Evolutionary conservation across 1,284 basidiomycete species (phyloP), one percentile per base, ranked within the genome.

Genomic region (Calocybe gambosa): DNA sequence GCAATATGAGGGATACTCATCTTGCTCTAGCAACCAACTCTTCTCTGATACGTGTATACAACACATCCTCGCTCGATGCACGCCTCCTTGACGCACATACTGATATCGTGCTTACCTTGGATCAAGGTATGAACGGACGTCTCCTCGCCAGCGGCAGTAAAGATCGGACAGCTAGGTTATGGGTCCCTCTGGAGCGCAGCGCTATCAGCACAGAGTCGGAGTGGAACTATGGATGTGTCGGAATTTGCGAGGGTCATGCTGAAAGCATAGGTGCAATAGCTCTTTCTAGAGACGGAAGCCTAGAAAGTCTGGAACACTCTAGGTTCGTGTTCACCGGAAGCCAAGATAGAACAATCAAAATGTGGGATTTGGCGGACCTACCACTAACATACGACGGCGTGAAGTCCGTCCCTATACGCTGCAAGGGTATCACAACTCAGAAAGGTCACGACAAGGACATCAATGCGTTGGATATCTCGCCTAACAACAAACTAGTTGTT

Each of bases 371-470:
- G 12, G 73, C 80, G 0, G 59, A 58, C 19, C 65, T 89, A 3
- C 66, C 75, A 2, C 39, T 61, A 4, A 47, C 48, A 20, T 39
- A 45, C 52, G 25, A 45, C 47, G 40, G 50, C 47, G 46, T 55
- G 5, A 57, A 57, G 20, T 60, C 49, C 39, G 64, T 50, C 15
- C 46, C 64, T 25, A 44, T 73, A 13, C 80, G 78, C 54, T 85
- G 85, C 55, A 82, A 79, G 56, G 93, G 89, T 50, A 71, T 99
- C 19, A 75, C 80, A n/a, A 99, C 96, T 2, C 80, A 89, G 45
- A 89, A 89, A 60, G 91, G 93, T 10, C 95, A 99, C 65, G 96
- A 99, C 47, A 99, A 98, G 69, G 96, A 99, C 67, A 98, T 99
- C 69, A 99, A 99, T 67, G 82, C 93, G 39, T 75, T 99, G 34